phyloP scores from a whole-genome alignment of 306 rosid genomes.

The Fragaria iinumae region DNA sequence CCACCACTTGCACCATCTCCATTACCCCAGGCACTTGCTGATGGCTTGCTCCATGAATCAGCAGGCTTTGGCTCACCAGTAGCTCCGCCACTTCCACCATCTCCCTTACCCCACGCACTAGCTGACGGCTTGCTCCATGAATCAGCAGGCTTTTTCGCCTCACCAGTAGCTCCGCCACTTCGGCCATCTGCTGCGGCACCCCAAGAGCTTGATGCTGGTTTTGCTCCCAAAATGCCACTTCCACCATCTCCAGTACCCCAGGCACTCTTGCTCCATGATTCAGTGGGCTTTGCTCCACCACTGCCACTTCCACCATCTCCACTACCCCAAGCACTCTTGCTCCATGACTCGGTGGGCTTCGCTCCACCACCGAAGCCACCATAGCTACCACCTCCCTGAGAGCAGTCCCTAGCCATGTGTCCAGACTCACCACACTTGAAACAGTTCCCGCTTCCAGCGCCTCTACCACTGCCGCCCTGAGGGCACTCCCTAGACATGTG shows the following conservation, averaged over 20 bases:
- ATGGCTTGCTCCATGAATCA: slow-evolving; percentile 25
- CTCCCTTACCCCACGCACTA: background rate
- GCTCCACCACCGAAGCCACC: background rate
- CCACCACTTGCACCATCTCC: background rate
- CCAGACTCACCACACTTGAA: slow-evolving; percentile 5
- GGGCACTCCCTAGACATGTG: slow-evolving; percentile 11
- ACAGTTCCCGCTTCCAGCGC: slow-evolving; percentile 3
- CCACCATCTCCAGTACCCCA: slow-evolving; percentile 37
- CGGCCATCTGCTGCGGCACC: background rate
- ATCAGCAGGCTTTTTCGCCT: background rate
- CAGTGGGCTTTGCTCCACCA: background rate
- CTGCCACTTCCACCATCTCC: background rate
- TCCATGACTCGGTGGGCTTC: background rate
- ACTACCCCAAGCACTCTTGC: background rate
- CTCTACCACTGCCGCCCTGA: slow-evolving; percentile 9
- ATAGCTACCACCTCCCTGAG: background rate
- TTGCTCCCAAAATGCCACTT: background rate
- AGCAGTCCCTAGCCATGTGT: slow-evolving; percentile 15
- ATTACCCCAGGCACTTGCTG: slow-evolving; percentile 51
- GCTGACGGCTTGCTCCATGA: slow-evolving; percentile 13
- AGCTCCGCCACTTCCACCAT: background rate
- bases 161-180: background rate
- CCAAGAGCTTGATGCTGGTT: background rate
- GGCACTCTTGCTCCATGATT: slow-evolving; percentile 18
- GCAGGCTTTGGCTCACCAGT: background rate